phyloP scores from a whole-genome alignment of 768 basidiomycete species.

The Panaeolus papilionaceus region DNA sequence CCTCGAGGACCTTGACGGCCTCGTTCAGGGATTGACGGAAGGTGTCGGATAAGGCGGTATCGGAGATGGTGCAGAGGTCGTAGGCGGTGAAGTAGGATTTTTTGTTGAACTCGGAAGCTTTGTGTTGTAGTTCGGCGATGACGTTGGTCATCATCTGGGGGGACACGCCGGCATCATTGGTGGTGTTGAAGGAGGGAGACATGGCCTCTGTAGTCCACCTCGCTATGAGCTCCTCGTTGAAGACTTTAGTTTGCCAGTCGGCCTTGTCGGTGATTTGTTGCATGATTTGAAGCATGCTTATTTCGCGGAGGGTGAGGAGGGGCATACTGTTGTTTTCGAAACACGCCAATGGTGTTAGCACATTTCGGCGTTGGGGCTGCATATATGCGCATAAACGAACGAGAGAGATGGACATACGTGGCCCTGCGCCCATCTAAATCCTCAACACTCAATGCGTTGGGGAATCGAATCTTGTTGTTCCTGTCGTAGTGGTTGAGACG shows the following conservation, averaged over 20 bases:
- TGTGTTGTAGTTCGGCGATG: constrained; percentile 32
- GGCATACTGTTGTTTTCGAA: constrained; percentile 14
- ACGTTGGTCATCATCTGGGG: constrained; percentile 25
- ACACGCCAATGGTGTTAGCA: no score
- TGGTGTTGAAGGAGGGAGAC: background rate
- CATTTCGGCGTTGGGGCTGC: no score
- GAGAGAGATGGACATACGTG: background rate
- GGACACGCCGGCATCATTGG: constrained; percentile 19
- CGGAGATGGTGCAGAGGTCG: constrained; percentile 34
- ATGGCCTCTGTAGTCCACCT: constrained; percentile 7
- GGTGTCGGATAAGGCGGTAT: constrained; percentile 32
- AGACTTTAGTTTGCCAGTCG: constrained; percentile 28
- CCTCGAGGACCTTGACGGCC: constrained; percentile 37
- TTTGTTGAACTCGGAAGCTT: constrained; percentile 16
- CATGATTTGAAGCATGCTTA: constrained; percentile 28
- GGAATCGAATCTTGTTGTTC: background rate
- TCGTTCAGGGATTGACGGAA: constrained; percentile 27
- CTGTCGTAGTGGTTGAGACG: background rate
- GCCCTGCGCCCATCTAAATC: background rate
- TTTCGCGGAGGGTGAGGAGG: constrained; percentile 27
- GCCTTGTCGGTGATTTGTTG: constrained; percentile 30
- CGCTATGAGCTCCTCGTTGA: background rate
- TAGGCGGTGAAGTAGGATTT: constrained; percentile 20
- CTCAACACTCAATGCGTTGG: background rate
- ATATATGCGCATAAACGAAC: no score